Evolutionary conservation across 2,329 filamentous ascomycete species (phyloP), one percentile per base, ranked within the genome.

Genomic region (Cryphonectria nitschkei): DNA sequence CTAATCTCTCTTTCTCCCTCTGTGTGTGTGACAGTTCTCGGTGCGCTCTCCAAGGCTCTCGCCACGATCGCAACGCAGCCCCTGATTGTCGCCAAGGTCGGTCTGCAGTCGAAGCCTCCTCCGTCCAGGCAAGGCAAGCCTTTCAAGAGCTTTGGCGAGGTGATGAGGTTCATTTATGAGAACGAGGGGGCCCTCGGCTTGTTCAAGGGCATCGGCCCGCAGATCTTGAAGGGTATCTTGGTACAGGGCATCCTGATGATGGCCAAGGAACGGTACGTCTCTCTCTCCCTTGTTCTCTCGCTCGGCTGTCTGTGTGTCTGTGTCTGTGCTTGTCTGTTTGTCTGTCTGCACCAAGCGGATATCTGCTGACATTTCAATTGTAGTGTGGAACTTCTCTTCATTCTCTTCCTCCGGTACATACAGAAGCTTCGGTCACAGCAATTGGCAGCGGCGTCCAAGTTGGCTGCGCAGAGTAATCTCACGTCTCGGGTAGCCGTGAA

Each of bases 231-330:
- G 82, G 96, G 96, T 1, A 83, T 99, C 67, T 80, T 99, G 65
- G 96, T 99, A 2, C 96, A 99, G 79, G 96, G 96, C 65, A 89
- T 99, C 69, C 85, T 99, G 54, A 99, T 99, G 96, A 99, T 98
- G 94, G 96, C 94, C 64, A 99, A 99, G 83, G 96, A 99, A 83
- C 89, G 94, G 93, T 94, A 86, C 75, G 85, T 77, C 9, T 5
- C 19, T 50, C 46, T 22, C 43, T 22, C 43, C 22, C 43, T 46
- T 16, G 19, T 3, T 22, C 3, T 50, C 19, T 50, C 29, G 37
- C 41, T 5, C 46, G 37, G 16, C 13, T 54, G 34, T 16, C n/a
- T 22, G 19, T 39, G 66, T 73, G 56, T 6, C 43, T 43, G 16
- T 70, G 32, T 68, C 34, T 3, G 34, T 3, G 34, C 69, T 26